phyloP scores from a whole-genome alignment of 2,329 filamentous ascomycete species.

The Monilinia polystroma region DNA sequence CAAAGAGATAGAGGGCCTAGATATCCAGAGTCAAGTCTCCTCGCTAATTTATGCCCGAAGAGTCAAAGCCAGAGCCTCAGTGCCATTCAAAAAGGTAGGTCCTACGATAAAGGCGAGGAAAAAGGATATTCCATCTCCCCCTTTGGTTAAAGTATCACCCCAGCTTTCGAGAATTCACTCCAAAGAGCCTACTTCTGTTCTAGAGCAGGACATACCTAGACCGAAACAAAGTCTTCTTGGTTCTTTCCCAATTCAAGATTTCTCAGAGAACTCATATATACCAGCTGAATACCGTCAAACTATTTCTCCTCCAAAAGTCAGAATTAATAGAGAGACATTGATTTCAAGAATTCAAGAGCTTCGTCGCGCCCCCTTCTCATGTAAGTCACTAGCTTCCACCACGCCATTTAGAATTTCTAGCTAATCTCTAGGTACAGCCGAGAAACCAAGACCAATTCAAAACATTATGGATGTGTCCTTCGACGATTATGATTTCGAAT shows the following conservation, averaged over 20 bases:
- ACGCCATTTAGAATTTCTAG: neutral
- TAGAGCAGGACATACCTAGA: neutral
- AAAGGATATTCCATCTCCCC: neutral
- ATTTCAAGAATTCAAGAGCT: neutral
- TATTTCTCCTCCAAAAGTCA: neutral
- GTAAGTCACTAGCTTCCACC: neutral
- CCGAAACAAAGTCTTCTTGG: neutral
- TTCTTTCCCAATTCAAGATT: neutral
- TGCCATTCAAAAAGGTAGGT: neutral
- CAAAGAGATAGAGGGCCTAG: neutral
- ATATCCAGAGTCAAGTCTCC: slow-evolving; percentile 17
- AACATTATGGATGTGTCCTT: neutral
- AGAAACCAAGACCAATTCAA: slow-evolving; percentile 9
- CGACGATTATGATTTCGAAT: neutral
- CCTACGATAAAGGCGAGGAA: neutral
- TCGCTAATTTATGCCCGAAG: neutral
- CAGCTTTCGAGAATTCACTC: neutral
- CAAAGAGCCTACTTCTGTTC: neutral
- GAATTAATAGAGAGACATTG: neutral
- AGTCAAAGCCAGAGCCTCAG: neutral
- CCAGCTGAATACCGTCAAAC: neutral
- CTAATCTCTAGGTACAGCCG: neutral
- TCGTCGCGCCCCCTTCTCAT: neutral
- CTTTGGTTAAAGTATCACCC: neutral
- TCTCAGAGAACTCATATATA: neutral